These are phyloP conservation scores for Aspergillus candidus DNA, from an alignment of 2,329 filamentous ascomycete genomes.

Conservation along the genomic window DNA sequence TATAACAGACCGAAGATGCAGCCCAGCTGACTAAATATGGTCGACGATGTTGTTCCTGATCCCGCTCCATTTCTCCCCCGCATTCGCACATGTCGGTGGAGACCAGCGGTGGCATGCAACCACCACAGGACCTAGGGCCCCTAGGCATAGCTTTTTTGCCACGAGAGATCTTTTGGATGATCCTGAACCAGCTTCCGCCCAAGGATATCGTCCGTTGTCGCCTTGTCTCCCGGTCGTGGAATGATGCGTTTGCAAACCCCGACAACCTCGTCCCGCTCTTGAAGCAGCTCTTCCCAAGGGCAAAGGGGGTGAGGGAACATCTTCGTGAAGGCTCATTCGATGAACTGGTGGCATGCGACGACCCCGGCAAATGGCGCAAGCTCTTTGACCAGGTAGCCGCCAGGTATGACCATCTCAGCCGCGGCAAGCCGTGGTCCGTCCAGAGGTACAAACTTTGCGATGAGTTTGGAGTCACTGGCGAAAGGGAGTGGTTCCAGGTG, in stretches of 20 bases:
- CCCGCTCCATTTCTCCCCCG: background rate
- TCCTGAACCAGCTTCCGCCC: conserved; percentile 46
- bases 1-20: no score
- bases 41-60: background rate
- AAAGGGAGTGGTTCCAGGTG: conserved; percentile 36
- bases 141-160: conserved; percentile 40
- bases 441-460: conserved; percentile 42
- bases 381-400: conserved; percentile 48
- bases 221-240: conserved; percentile 47
- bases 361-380: conserved; percentile 12
- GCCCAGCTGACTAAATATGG: background rate
- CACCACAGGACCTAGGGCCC: conserved; percentile 1
- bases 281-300: conserved; percentile 48
- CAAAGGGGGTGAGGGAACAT: conserved; percentile 47
- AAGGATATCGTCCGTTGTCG: conserved; percentile 49
- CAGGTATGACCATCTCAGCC: conserved; percentile 50
- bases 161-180: conserved; percentile 53
- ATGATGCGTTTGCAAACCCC: conserved; percentile 45
- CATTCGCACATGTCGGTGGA: no score
- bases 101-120: background rate
- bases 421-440: conserved; percentile 43
- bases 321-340: conserved; percentile 1
- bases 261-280: conserved; percentile 46
- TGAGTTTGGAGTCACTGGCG: conserved; percentile 29
- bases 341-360: background rate